phyloP scores from a whole-genome alignment of 2,329 filamentous ascomycete genomes.

The Cladorrhinum sp. region DNA sequence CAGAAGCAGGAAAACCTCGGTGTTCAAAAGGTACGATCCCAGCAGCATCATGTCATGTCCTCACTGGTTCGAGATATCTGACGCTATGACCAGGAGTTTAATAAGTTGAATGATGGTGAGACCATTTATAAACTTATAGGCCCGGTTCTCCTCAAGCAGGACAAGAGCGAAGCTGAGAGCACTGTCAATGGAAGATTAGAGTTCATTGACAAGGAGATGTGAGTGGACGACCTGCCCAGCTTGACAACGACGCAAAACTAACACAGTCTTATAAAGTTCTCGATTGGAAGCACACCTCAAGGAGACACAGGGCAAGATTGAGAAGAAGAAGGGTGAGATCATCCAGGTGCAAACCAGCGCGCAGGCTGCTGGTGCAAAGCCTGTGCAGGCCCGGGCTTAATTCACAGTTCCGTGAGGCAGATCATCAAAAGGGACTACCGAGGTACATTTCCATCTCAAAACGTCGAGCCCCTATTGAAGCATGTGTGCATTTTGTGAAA shows the following conservation, averaged over 20 bases:
- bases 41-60: neutral
- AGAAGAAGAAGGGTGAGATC: slow-evolving; percentile 59
- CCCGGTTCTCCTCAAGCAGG: slow-evolving; percentile 90
- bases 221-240: slow-evolving; percentile 33
- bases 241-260: neutral
- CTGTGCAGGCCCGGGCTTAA: slow-evolving; percentile 22
- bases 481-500: neutral
- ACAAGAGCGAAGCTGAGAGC: slow-evolving; percentile 83
- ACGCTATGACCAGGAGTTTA: slow-evolving; percentile 67
- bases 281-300: slow-evolving; percentile 51
- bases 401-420: neutral
- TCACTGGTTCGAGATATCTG: neutral
- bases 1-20: slow-evolving; percentile 90
- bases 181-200: slow-evolving; percentile 88
- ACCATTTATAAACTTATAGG: slow-evolving; percentile 96
- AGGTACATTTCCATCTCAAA: neutral
- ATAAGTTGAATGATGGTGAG: slow-evolving; percentile 71
- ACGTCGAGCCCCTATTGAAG: neutral
- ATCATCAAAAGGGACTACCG: neutral
- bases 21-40: slow-evolving; percentile 70
- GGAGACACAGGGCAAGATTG: slow-evolving; percentile 54
- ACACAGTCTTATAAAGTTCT: slow-evolving; percentile 21
- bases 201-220: slow-evolving; percentile 95
- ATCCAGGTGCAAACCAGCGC: slow-evolving; percentile 53
- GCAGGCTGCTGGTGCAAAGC: slow-evolving; percentile 39